A percentile compares a stretch with the other conserved stretches of the same genome.
phyloP scores from a whole-genome alignment of 1,139 yeast genomes.

The Lodderomyces beijingensis region DNA sequence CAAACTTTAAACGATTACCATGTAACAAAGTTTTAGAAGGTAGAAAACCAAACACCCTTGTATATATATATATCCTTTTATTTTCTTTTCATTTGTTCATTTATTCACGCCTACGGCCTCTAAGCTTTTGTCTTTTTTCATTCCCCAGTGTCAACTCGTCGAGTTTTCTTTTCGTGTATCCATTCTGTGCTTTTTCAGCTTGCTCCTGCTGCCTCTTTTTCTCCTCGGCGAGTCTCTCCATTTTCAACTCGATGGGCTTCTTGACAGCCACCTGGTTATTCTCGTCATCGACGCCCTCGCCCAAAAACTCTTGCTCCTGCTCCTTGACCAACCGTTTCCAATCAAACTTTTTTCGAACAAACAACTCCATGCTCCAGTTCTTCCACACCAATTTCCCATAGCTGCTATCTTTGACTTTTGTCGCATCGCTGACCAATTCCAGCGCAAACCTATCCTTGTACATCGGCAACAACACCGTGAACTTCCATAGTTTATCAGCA shows the following conservation, averaged over 20 bases:
- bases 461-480: conserved; percentile 71
- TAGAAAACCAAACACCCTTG: not conserved
- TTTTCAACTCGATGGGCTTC: conserved; percentile 42
- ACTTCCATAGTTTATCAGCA: conserved; percentile 79
- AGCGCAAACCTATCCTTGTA: conserved; percentile 84
- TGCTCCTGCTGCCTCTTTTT: conserved; percentile 26
- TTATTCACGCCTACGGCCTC: conserved; percentile 25
- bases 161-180: conserved; percentile 18
- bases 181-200: conserved; percentile 15
- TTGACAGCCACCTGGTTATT: conserved; percentile 22
- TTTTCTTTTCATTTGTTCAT: not conserved
- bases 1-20: conserved; percentile 49
- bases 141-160: conserved; percentile 16
- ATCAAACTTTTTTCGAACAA: conserved; percentile 67
- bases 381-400: conserved; percentile 95
- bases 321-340: conserved; percentile 77
- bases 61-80: not conserved
- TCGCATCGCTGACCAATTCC: conserved; percentile 57
- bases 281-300: conserved; percentile 17
- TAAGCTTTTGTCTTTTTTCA: conserved; percentile 21
- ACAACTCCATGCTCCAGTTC: conserved; percentile 85
- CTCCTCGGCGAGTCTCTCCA: conserved; percentile 37
- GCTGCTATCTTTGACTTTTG: conserved; percentile 71
- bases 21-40: conserved; percentile 18
- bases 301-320: conserved; percentile 54